Evolutionary conservation across 2,329 filamentous ascomycete genomes (phyloP).

Genomic region (Ampelomyces quisqualis): DNA sequence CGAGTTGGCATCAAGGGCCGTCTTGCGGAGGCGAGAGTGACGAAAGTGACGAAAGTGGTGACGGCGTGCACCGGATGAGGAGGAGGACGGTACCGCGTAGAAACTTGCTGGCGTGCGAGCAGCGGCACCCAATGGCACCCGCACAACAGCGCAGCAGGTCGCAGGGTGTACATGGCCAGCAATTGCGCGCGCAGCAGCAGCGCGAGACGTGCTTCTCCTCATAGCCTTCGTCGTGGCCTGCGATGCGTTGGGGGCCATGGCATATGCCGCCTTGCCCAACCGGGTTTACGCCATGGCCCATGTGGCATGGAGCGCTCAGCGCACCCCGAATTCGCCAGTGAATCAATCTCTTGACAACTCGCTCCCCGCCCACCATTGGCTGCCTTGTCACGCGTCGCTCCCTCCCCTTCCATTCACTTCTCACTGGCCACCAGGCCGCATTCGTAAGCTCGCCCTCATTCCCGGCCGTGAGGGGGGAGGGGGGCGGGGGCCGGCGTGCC

Average conservation of each 20-base stretch:
- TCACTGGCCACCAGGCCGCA: constrained; percentile 27
- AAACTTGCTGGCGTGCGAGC: constrained; percentile 7
- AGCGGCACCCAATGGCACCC: constrained; percentile 24
- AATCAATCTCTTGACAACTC: constrained; percentile 30
- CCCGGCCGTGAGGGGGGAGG: too few species aligned
- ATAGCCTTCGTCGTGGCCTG: too few species aligned
- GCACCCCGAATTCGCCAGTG: constrained; percentile 20
- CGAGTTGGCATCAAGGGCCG: constrained; percentile 21
- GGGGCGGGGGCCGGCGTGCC: constrained; percentile 17
- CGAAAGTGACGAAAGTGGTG: constrained; percentile 24
- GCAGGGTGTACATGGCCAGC: constrained; percentile 8
- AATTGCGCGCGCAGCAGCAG: constrained; percentile 19
- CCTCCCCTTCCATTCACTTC: constrained; percentile 36
- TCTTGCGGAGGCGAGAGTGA: constrained; percentile 14
- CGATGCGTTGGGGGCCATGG: neutral
- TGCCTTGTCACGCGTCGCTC: constrained; percentile 23
- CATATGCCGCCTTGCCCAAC: constrained; percentile 18
- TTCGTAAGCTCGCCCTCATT: constrained; percentile 30
- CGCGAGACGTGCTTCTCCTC: constrained; percentile 17
- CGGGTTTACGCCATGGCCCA: constrained; percentile 4
- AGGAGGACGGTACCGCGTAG: constrained; percentile 20
- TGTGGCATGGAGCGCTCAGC: constrained; percentile 2
- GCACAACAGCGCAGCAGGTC: constrained; percentile 12
- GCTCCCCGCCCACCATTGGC: constrained; percentile 25
- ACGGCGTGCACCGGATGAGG: constrained; percentile 12